A percentile compares a stretch with the other conserved stretches of the same genome.
phyloP scores from a whole-genome alignment of 2,329 filamentous ascomycete species.

The Diaporthe nobilis region DNA sequence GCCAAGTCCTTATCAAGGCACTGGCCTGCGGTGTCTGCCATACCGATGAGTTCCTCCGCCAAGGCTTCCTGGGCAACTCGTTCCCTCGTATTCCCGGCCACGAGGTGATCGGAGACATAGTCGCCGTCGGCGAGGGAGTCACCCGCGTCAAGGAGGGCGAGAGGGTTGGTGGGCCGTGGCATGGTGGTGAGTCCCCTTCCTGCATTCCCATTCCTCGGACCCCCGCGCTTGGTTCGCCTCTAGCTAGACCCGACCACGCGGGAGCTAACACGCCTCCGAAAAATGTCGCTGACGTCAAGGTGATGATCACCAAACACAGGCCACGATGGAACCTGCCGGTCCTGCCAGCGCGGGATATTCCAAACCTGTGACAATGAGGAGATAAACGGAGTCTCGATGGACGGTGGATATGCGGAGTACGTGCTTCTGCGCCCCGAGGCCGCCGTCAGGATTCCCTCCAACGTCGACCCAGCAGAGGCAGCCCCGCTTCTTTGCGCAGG shows the following conservation, averaged over 20 bases:
- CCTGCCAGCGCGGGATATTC: slow-evolving; percentile 74
- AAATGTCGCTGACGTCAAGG: background rate
- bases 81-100: slow-evolving; percentile 78
- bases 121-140: slow-evolving; percentile 70
- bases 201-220: background rate
- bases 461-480: slow-evolving; percentile 65
- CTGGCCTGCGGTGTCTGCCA: slow-evolving; percentile 81
- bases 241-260: background rate
- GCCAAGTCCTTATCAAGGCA: slow-evolving; percentile 79
- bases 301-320: slow-evolving; percentile 53
- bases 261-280: background rate
- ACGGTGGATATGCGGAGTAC: slow-evolving; percentile 80
- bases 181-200: slow-evolving; percentile 66
- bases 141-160: slow-evolving; percentile 74
- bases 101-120: slow-evolving; percentile 78
- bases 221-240: too few relatives aligned
- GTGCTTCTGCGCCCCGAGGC: slow-evolving; percentile 72
- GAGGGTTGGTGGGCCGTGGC: slow-evolving; percentile 77
- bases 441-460: slow-evolving; percentile 67
- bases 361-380: slow-evolving; percentile 76
- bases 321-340: slow-evolving; percentile 72
- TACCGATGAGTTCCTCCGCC: slow-evolving; percentile 66
- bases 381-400: slow-evolving; percentile 75
- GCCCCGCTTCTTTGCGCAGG: slow-evolving; percentile 76
- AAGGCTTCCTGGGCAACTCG: slow-evolving; percentile 65